Percentiles rank a stretch among this genome's conserved stretches.
Evolutionary conservation across 805 yeast species (phyloP).

Genomic region (Metschnikowia gruessii): DNA sequence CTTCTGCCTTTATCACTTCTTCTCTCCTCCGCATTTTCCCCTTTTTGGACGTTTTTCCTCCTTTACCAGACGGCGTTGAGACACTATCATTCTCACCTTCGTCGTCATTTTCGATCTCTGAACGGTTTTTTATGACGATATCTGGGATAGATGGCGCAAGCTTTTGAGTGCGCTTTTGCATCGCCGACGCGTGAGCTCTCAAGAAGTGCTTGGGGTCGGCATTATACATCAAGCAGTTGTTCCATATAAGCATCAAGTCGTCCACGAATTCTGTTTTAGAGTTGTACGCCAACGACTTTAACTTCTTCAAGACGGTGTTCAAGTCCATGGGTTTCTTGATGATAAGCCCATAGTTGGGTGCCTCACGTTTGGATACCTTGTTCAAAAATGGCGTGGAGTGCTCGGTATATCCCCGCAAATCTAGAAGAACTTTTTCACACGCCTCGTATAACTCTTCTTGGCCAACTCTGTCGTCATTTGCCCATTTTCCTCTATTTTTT

Average conservation of each 20-base stretch:
- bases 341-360: conserved; percentile 90
- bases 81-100: conserved; percentile 25
- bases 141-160: conserved; percentile 87
- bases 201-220: conserved; percentile 92
- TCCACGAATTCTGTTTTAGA: conserved; percentile 91
- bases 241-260: conserved; percentile 93
- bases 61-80: conserved; percentile 23
- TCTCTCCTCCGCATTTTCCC: conserved; percentile 41
- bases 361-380: conserved; percentile 96
- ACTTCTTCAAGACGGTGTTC: conserved; percentile 87
- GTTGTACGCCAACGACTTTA: conserved; percentile 76
- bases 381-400: conserved; percentile 95
- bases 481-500: conserved; percentile 96
- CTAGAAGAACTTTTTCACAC: conserved; percentile 91
- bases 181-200: conserved; percentile 89
- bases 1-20: conserved; percentile 34
- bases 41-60: conserved; percentile 39
- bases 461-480: conserved; percentile 90
- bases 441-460: conserved; percentile 98
- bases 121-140: conserved; percentile 67
- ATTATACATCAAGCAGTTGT: conserved; percentile 87
- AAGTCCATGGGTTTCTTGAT: conserved; percentile 96
- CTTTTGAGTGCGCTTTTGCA: conserved; percentile 83
- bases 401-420: conserved; percentile 87
- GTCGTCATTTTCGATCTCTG: conserved; percentile 69